phyloP scores from a whole-genome alignment of 306 rosid genomes.

The Quillaja saponaria region DNA sequence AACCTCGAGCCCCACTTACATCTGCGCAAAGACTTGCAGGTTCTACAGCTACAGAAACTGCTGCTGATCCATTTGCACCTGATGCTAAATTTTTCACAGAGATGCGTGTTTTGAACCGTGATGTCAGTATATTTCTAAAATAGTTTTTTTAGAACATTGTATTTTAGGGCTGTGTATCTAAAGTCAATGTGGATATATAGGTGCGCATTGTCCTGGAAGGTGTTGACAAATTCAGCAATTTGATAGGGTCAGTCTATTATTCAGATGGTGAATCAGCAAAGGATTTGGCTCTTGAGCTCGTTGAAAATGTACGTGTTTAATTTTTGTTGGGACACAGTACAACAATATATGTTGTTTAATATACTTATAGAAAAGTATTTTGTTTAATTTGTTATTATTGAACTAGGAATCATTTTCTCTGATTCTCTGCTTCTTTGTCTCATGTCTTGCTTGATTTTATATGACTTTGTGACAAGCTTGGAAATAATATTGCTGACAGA shows the following conservation, averaged over 20 bases:
- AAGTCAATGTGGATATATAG: conserved; percentile 52
- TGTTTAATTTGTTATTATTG: conserved; percentile 11
- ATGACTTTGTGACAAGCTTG: conserved; percentile 21
- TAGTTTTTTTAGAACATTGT: conserved; percentile 20
- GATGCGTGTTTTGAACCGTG: conserved; percentile 83
- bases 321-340: conserved; percentile 12
- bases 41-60: conserved; percentile 60
- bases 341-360: background rate
- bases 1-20: conserved; percentile 75
- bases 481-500: no score
- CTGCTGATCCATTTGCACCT: conserved; percentile 75
- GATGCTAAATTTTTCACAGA: conserved; percentile 98
- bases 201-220: conserved; percentile 95
- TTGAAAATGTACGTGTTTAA: conserved; percentile 66
- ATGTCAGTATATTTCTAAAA: conserved; percentile 47
- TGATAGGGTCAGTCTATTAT: conserved; percentile 93
- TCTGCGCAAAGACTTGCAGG: conserved; percentile 94
- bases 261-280: conserved; percentile 92
- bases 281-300: conserved; percentile 92
- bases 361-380: background rate
- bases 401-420: conserved; percentile 12
- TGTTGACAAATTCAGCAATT: conserved; percentile 89
- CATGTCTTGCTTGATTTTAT: conserved; percentile 28
- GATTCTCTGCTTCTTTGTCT: conserved; percentile 10
- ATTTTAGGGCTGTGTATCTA: conserved; percentile 25